Conservation (phyloP, 768 basidiomycete species). For the Hygrophoropsis aurantiaca region DNA sequence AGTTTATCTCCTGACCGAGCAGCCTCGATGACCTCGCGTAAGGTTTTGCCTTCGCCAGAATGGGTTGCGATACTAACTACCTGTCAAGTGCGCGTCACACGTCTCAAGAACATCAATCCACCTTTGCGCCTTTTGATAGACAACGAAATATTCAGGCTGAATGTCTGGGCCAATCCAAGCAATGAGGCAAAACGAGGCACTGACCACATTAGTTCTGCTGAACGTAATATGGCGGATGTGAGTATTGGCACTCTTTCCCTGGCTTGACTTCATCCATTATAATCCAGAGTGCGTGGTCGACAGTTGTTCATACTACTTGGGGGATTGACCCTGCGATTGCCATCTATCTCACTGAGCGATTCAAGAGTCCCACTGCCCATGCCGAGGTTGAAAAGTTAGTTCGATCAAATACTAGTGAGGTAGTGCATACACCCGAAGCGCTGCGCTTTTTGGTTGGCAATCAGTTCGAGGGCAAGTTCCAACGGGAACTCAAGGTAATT, state of each 20-base stretch:
- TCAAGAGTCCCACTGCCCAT: slow-evolving; percentile 65
- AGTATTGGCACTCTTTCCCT: slow-evolving; percentile 12
- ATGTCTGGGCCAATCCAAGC: slow-evolving; percentile 88
- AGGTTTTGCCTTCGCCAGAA: slow-evolving; percentile 13
- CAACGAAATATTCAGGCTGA: slow-evolving; percentile 84
- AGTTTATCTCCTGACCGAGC: slow-evolving; percentile 59
- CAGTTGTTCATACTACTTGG: slow-evolving; percentile 77
- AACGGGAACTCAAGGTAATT: slow-evolving; percentile 73
- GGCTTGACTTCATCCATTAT: not conserved
- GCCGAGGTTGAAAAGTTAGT: slow-evolving; percentile 78
- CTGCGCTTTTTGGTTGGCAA: slow-evolving; percentile 80
- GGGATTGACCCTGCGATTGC: slow-evolving; percentile 79
- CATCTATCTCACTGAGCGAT: slow-evolving; percentile 83
- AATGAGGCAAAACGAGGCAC: slow-evolving; percentile 70
- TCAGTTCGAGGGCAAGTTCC: slow-evolving; percentile 51
- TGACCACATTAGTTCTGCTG: slow-evolving; percentile 56
- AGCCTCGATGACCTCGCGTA: slow-evolving; percentile 41
- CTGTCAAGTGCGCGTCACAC: slow-evolving; percentile 50
- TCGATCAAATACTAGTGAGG: slow-evolving; percentile 66
- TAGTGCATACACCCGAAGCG: slow-evolving; percentile 78
- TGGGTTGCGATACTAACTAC: slow-evolving; percentile 9
- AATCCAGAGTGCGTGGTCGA: slow-evolving; percentile 60
- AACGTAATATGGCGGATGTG: slow-evolving; percentile 66
- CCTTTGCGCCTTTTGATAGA: slow-evolving; percentile 85
- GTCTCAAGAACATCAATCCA: slow-evolving; percentile 65